These are phyloP conservation scores for Suhomyces tanzawaensis DNA, from an alignment of 805 yeast species.

Conservation along the genomic window DNA sequence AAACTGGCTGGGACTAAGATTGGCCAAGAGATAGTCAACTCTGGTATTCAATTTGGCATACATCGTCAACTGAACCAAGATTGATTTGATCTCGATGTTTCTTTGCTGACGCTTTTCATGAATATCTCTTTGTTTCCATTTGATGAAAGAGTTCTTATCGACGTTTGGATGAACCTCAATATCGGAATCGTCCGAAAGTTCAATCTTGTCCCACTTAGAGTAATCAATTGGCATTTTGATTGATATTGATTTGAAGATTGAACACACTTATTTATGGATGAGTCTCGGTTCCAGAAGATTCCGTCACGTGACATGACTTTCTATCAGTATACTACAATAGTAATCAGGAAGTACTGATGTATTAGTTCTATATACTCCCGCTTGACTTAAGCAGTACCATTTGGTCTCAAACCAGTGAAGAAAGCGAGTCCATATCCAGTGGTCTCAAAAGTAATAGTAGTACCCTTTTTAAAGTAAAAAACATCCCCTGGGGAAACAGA, in stretches of 20 bases:
- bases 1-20: slow-evolving; percentile 41
- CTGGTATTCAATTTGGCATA: slow-evolving; percentile 71
- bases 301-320: slow-evolving; percentile 5
- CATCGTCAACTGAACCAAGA: slow-evolving; percentile 78
- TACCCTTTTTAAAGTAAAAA: slow-evolving; percentile 64
- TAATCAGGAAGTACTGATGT: neutral
- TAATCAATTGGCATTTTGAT: slow-evolving; percentile 78
- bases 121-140: slow-evolving; percentile 96
- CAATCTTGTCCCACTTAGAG: slow-evolving; percentile 97
- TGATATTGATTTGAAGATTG: neutral
- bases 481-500: slow-evolving; percentile 64
- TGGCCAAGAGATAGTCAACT: slow-evolving; percentile 58
- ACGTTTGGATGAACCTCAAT: slow-evolving; percentile 98
- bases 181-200: slow-evolving; percentile 94
- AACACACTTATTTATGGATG: neutral
- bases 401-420: slow-evolving; percentile 60
- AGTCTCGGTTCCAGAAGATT: slow-evolving; percentile 3
- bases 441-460: slow-evolving; percentile 58
- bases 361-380: too few species aligned
- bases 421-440: slow-evolving; percentile 65
- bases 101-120: slow-evolving; percentile 88
- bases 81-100: slow-evolving; percentile 70
- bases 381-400: slow-evolving; percentile 15
- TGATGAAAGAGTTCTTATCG: slow-evolving; percentile 86
- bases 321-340: too few species aligned